Percentiles rank a stretch among this genome's conserved stretches.
Conservation (phyloP, 345 rosid genomes). For the Euphorbia tirucalli region DNA sequence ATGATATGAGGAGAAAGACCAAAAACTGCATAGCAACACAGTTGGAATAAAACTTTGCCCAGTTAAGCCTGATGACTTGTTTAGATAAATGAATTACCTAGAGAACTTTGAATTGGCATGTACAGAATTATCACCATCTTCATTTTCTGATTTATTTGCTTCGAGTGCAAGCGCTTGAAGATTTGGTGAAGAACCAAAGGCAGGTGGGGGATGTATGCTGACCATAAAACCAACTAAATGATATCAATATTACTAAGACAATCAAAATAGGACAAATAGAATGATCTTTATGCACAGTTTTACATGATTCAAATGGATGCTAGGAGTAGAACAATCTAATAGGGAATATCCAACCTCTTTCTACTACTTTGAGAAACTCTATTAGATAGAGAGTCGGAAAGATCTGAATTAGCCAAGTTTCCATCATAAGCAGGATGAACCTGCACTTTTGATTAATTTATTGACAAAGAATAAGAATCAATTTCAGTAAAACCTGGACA, state of each 20-base stretch:
- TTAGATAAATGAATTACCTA: slow-evolving; percentile 44
- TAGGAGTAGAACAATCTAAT: background rate
- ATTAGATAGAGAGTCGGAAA: slow-evolving; percentile 29
- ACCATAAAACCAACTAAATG: slow-evolving; percentile 28
- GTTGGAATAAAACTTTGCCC: background rate
- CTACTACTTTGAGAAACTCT: slow-evolving; percentile 34
- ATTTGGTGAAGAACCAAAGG: slow-evolving; percentile 95
- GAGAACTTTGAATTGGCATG: slow-evolving; percentile 67
- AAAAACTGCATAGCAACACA: background rate
- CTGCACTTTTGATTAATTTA: slow-evolving; percentile 45
- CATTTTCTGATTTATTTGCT: slow-evolving; percentile 40
- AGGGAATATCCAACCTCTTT: slow-evolving; percentile 47
- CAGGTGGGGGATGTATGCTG: slow-evolving; percentile 98
- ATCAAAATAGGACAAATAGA: background rate
- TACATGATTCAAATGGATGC: background rate
- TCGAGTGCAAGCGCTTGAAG: slow-evolving; percentile 88
- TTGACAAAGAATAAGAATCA: background rate
- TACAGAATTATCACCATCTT: slow-evolving; percentile 70
- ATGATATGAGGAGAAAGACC: background rate
- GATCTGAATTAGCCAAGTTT: slow-evolving; percentile 38
- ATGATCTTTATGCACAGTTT: background rate
- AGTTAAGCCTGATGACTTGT: background rate
- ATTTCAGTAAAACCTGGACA: slow-evolving; percentile 6
- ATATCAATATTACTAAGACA: slow-evolving; percentile 22
- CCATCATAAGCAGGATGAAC: slow-evolving; percentile 56